Conservation (phyloP, 768 basidiomycete genomes). For the Ramaria sp. region DNA sequence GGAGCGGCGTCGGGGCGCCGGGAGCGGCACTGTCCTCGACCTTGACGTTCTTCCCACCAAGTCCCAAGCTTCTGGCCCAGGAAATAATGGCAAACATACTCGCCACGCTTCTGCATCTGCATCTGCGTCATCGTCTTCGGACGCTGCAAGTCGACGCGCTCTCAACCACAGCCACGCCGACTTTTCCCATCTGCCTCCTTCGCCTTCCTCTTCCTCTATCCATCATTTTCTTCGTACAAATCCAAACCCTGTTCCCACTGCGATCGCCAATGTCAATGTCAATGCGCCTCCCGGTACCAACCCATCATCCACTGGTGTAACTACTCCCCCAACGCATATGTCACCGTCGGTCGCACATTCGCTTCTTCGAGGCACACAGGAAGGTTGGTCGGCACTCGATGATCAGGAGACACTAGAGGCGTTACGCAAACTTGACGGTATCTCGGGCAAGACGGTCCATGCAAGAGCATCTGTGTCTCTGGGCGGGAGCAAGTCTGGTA, state of each 20-base stretch:
- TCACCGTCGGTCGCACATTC: conserved; percentile 58
- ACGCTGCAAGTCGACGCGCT: conserved; percentile 42
- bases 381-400: conserved; percentile 81
- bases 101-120: conserved; percentile 54
- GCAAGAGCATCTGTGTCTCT: conserved; percentile 69
- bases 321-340: conserved; percentile 37
- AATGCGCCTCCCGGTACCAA: conserved; percentile 13
- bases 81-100: conserved; percentile 28
- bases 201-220: conserved; percentile 83
- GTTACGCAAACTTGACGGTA: conserved; percentile 84
- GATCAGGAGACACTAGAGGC: conserved; percentile 87
- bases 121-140: conserved; percentile 58
- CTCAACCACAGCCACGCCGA: conserved; percentile 43
- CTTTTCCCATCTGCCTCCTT: conserved; percentile 85
- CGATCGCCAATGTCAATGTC: conserved; percentile 24
- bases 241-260: conserved; percentile 25
- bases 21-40: conserved; percentile 9
- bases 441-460: conserved; percentile 65
- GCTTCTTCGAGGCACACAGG: conserved; percentile 74
- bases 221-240: conserved; percentile 60
- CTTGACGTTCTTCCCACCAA: conserved; percentile 26
- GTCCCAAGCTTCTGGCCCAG: conserved; percentile 17
- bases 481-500: conserved; percentile 50
- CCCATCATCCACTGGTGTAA: conserved; percentile 11
- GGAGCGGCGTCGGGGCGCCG: conserved; percentile 10